These are phyloP conservation scores for Celoporthe dispersa DNA, from an alignment of 2,329 filamentous ascomycete genomes.

Conservation along the genomic window DNA sequence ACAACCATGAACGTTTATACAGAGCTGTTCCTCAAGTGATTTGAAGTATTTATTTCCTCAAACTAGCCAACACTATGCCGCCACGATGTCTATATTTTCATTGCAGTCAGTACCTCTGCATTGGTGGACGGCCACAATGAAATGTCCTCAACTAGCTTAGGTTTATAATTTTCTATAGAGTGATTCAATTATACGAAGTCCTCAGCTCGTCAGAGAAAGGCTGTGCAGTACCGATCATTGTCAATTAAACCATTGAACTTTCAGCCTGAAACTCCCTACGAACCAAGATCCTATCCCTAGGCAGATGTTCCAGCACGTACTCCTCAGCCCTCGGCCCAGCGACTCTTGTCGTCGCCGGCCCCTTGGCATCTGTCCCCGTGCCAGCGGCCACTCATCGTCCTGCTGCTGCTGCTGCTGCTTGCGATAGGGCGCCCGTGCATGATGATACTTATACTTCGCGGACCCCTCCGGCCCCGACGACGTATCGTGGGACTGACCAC, in stretches of 20 bases:
- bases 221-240: neutral
- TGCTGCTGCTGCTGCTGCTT: slow-evolving; percentile 3
- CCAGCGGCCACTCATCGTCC: slow-evolving; percentile 11
- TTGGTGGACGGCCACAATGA: too few relatives aligned
- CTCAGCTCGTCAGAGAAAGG: too few relatives aligned
- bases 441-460: neutral
- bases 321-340: neutral
- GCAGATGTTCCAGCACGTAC: neutral
- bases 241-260: slow-evolving; percentile 3
- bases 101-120: too few relatives aligned
- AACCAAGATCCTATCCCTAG: neutral
- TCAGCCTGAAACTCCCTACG: slow-evolving; percentile 8
- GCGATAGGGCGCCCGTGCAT: neutral
- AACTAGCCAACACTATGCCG: too few relatives aligned
- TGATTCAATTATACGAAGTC: too few relatives aligned
- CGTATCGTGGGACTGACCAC: neutral
- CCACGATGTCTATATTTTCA: too few relatives aligned
- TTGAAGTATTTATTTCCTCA: too few relatives aligned
- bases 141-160: too few relatives aligned
- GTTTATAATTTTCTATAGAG: too few relatives aligned
- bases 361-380: neutral
- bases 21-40: too few relatives aligned
- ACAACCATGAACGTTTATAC: too few relatives aligned
- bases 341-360: neutral
- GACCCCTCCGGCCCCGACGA: neutral